Evolutionary conservation across 1,139 yeast species (phyloP), one percentile per base, ranked within the genome.

Genomic region (Protomyces arabidopsidicola): DNA sequence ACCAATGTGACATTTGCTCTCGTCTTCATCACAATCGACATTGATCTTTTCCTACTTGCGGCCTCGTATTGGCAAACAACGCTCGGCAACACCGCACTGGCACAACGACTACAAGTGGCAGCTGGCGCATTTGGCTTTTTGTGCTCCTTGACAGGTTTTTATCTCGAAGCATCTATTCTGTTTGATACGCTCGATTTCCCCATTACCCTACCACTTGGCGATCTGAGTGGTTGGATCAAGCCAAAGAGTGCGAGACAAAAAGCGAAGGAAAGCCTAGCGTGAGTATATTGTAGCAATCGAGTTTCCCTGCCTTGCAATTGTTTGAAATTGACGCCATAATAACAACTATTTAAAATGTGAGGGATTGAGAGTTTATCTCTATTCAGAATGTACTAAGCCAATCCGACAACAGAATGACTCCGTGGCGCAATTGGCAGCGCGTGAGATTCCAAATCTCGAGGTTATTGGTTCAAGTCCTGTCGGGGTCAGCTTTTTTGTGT

Each of bases 91-190:
- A n/a, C 45, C 27, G 62, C 31, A 12, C 18, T 48, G n/a, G 68
- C 65, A 3, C 45, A 38, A 4, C 76, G 76, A 18, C 76, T 80
- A 5, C 76, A 78, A 55, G 82, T 81, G 70, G 90, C 89, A n/a
- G 91, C 89, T 66, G 93, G 91, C 51, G 84, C 84, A 55, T 75
- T 84, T 69, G 88, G 90, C 35, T 75, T 86, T 39, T 71, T 86
- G 54, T 80, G 87, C 20, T 82, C 87, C 5, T 75, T 83, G 52
- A 72, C 81, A 56, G 93, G 88, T 2, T 85, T 86, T 78, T 86
- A 67, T 34, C 64, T 67, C 9, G 66, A 65, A 53, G 24, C 65
- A 3, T 67, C 65, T 24, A 58, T 66, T 39, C 59, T 67, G 67
- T 65, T 67, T 45, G 65, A 65, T 53, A 63, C 68, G 5, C 68